Evolutionary conservation across 345 rosid genomes (phyloP).

Genomic region (Cochlearia excelsa): DNA sequence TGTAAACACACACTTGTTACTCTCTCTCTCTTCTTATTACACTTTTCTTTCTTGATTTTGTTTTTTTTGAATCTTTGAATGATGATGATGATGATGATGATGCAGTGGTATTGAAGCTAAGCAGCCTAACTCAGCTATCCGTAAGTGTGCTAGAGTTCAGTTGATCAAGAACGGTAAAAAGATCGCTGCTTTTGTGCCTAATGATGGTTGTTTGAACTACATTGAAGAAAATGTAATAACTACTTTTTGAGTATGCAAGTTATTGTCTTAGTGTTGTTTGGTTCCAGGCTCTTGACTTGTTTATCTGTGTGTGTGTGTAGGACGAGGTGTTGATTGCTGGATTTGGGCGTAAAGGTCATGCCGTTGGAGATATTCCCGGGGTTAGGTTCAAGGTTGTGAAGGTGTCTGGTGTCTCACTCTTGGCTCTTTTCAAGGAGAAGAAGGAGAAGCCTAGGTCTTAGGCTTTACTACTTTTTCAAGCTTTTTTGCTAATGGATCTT

Average conservation of each 20-base stretch:
- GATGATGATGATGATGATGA: not conserved
- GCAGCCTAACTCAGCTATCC: conserved; percentile 98
- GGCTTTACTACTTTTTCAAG: conserved; percentile 13
- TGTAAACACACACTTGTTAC: conserved; percentile 27
- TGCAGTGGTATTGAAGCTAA: conserved; percentile 94
- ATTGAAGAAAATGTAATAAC: conserved; percentile 74
- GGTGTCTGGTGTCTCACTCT: conserved; percentile 70
- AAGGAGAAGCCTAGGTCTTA: conserved; percentile 69
- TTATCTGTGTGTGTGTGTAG: conserved; percentile 27
- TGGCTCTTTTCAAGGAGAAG: conserved; percentile 67
- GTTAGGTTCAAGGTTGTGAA: conserved; percentile 76
- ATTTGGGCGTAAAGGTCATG: conserved; percentile 57
- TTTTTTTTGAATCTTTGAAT: not conserved
- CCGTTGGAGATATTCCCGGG: conserved; percentile 77
- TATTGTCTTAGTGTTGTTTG: not conserved
- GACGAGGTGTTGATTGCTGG: conserved; percentile 73
- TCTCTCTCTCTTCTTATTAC: not conserved
- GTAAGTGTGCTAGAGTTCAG: conserved; percentile 95
- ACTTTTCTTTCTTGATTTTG: not conserved
- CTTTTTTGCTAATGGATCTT: conserved; percentile 4
- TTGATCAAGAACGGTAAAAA: conserved; percentile 91
- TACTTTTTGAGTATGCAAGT: not conserved
- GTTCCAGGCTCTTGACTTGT: not conserved
- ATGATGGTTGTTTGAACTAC: conserved; percentile 94
- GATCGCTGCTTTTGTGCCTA: conserved; percentile 95